Percentiles rank a stretch among this genome's conserved stretches.
Evolutionary conservation across 345 rosid genomes (phyloP).

Genomic region (Trapa bicornis): DNA sequence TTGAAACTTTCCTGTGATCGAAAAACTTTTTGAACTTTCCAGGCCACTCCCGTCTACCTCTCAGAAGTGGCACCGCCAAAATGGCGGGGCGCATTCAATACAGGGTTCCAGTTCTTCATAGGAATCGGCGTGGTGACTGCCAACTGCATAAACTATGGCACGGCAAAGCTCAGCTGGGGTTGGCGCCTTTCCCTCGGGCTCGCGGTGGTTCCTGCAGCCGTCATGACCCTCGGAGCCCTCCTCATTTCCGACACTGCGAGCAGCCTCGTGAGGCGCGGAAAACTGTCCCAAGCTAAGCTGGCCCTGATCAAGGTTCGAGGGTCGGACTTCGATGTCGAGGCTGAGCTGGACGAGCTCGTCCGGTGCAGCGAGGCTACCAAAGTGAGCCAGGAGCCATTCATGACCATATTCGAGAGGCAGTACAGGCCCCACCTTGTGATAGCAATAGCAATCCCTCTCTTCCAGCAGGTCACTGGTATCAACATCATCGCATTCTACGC

Average conservation of each 20-base stretch:
- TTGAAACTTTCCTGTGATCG: no score
- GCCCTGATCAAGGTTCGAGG: conserved; percentile 43
- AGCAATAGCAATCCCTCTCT: conserved; percentile 57
- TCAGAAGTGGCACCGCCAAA: conserved; percentile 77
- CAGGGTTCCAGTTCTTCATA: conserved; percentile 69
- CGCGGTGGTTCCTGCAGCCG: conserved; percentile 51
- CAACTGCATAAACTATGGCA: conserved; percentile 44
- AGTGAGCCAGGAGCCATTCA: conserved; percentile 36
- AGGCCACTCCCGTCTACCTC: conserved; percentile 82
- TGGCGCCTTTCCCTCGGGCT: conserved; percentile 84
- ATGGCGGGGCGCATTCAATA: conserved; percentile 83
- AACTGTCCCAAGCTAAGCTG: conserved; percentile 34
- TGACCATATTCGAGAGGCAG: conserved; percentile 47
- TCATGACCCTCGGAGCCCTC: conserved; percentile 62
- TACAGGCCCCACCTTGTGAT: conserved; percentile 65
- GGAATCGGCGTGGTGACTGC: conserved; percentile 60
- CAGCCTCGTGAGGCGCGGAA: conserved; percentile 64
- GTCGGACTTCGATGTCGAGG: conserved; percentile 27
- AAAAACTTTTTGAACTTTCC: no score
- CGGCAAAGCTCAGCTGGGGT: conserved; percentile 47
- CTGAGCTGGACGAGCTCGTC: conserved; percentile 40
- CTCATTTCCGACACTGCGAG: conserved; percentile 60
- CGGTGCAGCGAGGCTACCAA: conserved; percentile 35
- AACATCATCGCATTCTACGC: conserved; percentile 75
- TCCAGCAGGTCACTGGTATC: conserved; percentile 72